phyloP scores from a whole-genome alignment of 306 rosid genomes.

The Clitoria ternatea region DNA sequence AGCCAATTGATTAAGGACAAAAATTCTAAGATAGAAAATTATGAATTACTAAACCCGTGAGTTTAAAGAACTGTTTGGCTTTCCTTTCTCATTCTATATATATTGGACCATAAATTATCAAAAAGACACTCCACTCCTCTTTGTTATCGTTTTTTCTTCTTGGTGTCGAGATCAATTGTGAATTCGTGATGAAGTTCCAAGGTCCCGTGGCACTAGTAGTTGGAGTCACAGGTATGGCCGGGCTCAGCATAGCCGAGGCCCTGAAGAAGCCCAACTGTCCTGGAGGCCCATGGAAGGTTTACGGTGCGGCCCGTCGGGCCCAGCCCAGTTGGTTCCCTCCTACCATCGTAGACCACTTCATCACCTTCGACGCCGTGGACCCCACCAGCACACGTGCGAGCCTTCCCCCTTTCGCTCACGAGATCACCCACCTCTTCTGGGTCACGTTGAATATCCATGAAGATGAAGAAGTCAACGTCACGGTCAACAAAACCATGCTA shows the following conservation, averaged over 20 bases:
- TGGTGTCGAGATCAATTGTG: background rate
- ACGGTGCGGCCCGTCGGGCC: slow-evolving; percentile 23
- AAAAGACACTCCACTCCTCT: no score
- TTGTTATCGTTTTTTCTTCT: no score
- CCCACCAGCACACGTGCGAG: slow-evolving; percentile 8
- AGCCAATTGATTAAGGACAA: no score
- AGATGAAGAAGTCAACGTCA: slow-evolving; percentile 21
- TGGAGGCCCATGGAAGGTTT: slow-evolving; percentile 44
- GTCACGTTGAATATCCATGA: background rate
- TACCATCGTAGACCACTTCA: slow-evolving; percentile 24
- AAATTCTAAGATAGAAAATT: no score
- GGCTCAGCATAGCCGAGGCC: slow-evolving; percentile 34
- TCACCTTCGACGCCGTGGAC: slow-evolving; percentile 31
- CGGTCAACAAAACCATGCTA: slow-evolving; percentile 26
- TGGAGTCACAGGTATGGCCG: slow-evolving; percentile 40
- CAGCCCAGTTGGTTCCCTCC: slow-evolving; percentile 25
- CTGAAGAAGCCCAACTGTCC: slow-evolving; percentile 12
- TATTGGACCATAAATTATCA: no score
- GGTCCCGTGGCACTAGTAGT: slow-evolving; percentile 23
- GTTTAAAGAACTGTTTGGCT: no score
- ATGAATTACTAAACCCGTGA: no score
- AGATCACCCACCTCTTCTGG: slow-evolving; percentile 43
- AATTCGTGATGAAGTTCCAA: background rate
- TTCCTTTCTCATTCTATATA: no score
- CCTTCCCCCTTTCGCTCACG: slow-evolving; percentile 27